Percentiles rank a stretch among this genome's conserved stretches.
Evolutionary conservation across 163 green algal species (phyloP).

Genomic region (Coccomyxa subellipsoidea): DNA sequence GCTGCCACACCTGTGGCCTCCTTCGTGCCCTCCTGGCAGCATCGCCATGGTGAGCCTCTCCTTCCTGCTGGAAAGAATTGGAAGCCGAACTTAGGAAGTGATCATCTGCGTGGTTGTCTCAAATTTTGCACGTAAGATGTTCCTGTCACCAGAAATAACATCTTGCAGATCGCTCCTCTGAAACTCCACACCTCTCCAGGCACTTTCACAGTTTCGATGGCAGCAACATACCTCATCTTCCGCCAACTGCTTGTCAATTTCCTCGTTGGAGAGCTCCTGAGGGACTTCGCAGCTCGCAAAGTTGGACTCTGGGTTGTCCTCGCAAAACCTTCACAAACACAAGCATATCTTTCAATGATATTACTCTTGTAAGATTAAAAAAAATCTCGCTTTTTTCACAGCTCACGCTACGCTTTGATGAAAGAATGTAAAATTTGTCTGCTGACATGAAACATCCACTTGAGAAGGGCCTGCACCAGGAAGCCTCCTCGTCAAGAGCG

Average conservation of each 20-base stretch:
- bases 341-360: not conserved
- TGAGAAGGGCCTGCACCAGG: conserved; percentile 47
- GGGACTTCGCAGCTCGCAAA: conserved; percentile 69
- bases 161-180: not conserved
- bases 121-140: no score
- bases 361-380: no score
- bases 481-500: conserved; percentile 51
- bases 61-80: conserved; percentile 42
- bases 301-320: conserved; percentile 64
- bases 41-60: conserved; percentile 64
- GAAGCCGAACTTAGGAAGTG: no score
- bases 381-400: no score
- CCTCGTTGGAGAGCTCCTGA: conserved; percentile 81
- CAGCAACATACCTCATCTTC: conserved; percentile 7
- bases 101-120: no score
- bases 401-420: no score
- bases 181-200: not conserved
- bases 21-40: conserved; percentile 25
- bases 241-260: conserved; percentile 69
- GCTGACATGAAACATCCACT: not conserved
- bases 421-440: not conserved
- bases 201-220: not conserved
- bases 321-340: conserved; percentile 64
- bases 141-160: no score
- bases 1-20: conserved; percentile 80